A percentile compares a stretch with the other conserved stretches of the same genome.
Conservation (phyloP, 192 early-diverging fungal genomes). For the Chytriomyces sp. region DNA sequence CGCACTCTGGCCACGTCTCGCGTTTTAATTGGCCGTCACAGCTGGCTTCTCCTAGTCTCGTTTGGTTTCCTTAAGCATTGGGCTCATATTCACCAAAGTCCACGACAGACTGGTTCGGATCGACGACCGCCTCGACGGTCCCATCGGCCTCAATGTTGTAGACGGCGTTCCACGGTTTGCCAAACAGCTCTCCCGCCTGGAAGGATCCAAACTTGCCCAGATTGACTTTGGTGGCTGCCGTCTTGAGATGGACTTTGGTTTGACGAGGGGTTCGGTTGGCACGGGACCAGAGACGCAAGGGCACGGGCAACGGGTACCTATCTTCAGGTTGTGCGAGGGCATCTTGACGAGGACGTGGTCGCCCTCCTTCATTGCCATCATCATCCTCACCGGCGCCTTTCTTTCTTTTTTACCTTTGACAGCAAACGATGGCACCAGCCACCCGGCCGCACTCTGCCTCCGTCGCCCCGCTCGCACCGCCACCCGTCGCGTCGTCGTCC, state of each 20-base stretch:
- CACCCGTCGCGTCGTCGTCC: no score
- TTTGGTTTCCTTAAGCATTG: no score
- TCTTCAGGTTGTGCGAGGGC: conserved; percentile 84
- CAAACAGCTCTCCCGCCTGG: conserved; percentile 75
- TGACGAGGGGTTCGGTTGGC: background rate
- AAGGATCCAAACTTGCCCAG: conserved; percentile 94
- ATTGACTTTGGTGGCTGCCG: conserved; percentile 2
- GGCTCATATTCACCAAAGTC: background rate
- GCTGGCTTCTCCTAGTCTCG: no score
- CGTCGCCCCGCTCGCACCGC: no score
- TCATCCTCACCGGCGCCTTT: no score
- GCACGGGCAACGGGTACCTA: conserved; percentile 60
- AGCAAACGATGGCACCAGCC: no score
- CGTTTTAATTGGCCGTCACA: no score
- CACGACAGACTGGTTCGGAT: background rate
- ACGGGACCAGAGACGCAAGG: background rate
- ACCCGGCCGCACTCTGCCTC: no score
- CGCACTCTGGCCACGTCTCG: no score
- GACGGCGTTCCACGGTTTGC: conserved; percentile 73
- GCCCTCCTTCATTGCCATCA: conserved; percentile 61
- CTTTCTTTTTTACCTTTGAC: no score
- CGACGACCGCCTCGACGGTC: conserved; percentile 7
- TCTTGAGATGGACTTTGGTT: conserved; percentile 1
- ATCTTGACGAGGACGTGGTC: conserved; percentile 76
- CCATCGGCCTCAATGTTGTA: conserved; percentile 76